A percentile compares a stretch with the other conserved stretches of the same genome.
phyloP scores from a whole-genome alignment of 164 flowering plant genomes.

The Houttuynia cordata region DNA sequence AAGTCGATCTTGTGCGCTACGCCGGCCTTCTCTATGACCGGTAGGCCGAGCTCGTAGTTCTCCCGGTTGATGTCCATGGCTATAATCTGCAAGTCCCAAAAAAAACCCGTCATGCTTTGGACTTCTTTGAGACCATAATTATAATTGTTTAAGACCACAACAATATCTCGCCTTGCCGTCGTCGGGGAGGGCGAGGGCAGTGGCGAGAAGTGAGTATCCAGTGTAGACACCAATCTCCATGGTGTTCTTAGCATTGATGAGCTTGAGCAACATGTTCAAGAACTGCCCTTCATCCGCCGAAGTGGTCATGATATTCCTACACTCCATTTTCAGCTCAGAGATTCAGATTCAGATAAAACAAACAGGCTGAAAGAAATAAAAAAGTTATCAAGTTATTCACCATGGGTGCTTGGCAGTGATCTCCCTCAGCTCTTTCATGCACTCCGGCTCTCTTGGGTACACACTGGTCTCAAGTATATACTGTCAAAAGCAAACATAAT shows the following conservation, averaged over 20 bases:
- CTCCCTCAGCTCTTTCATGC: conserved; percentile 57
- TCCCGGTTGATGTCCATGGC: conserved; percentile 24
- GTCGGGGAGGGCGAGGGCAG: conserved; percentile 45
- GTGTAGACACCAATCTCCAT: conserved; percentile 57
- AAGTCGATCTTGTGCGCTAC: conserved; percentile 25
- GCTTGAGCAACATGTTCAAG: conserved; percentile 28
- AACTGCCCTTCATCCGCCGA: conserved; percentile 44
- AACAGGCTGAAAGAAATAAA: too few species aligned
- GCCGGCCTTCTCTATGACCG: conserved; percentile 17
- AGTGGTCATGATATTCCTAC: conserved; percentile 25
- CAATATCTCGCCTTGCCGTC: conserved; percentile 29
- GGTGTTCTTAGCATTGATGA: conserved; percentile 36
- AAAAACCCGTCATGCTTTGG: too few species aligned
- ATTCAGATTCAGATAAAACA: too few species aligned
- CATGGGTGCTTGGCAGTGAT: conserved; percentile 66
- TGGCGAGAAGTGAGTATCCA: conserved; percentile 54
- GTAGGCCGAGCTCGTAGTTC: conserved; percentile 20
- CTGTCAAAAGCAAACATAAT: conserved; percentile 12
- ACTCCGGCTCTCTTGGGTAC: conserved; percentile 51
- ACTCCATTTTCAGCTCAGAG: neutral
- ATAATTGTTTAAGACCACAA: too few species aligned
- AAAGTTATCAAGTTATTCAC: conserved; percentile 6
- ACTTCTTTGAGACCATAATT: too few species aligned
- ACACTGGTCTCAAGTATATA: conserved; percentile 68
- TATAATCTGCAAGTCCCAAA: conserved; percentile 14